These are phyloP conservation scores for Schrenkiella parvula DNA, from an alignment of 345 rosid species.

Conservation along the genomic window DNA sequence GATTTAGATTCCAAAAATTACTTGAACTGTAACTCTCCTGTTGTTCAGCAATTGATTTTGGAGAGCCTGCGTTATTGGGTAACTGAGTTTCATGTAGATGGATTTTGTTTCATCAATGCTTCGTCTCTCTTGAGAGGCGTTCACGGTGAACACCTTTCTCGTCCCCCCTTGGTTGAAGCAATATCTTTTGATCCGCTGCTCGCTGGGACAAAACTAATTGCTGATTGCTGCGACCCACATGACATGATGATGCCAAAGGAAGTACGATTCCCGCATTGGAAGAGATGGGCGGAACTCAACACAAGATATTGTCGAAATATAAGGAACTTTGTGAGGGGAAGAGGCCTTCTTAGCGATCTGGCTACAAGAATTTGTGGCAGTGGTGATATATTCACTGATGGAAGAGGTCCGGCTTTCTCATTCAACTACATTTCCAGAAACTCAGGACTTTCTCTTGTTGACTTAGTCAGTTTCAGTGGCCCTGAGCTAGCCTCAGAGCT, in stretches of 20 bases:
- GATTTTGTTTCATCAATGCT: conserved; percentile 83
- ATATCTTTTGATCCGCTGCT: conserved; percentile 89
- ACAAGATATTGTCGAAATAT: conserved; percentile 59
- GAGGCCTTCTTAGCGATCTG: conserved; percentile 60
- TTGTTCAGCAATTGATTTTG: conserved; percentile 68
- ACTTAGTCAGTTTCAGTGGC: conserved; percentile 79
- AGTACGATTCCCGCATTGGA: conserved; percentile 80
- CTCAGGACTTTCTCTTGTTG: conserved; percentile 81
- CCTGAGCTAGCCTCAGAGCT: conserved; percentile 50
- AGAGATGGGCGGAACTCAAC: conserved; percentile 79
- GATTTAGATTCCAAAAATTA: conserved; percentile 40
- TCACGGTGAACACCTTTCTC: conserved; percentile 63
- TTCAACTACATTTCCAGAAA: conserved; percentile 70
- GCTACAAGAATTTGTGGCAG: conserved; percentile 95
- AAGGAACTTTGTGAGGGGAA: conserved; percentile 72
- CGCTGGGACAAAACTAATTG: conserved; percentile 65
- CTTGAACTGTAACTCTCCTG: conserved; percentile 71
- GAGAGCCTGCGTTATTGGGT: conserved; percentile 87
- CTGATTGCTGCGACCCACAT: conserved; percentile 74
- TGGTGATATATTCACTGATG: conserved; percentile 72
- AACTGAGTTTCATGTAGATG: conserved; percentile 79
- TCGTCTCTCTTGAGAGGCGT: conserved; percentile 62
- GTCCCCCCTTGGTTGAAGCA: conserved; percentile 85
- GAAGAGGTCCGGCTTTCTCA: conserved; percentile 87
- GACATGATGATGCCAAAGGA: conserved; percentile 37